phyloP scores from a whole-genome alignment of 1,284 basidiomycete genomes.

The Amylostereum areolatum region DNA sequence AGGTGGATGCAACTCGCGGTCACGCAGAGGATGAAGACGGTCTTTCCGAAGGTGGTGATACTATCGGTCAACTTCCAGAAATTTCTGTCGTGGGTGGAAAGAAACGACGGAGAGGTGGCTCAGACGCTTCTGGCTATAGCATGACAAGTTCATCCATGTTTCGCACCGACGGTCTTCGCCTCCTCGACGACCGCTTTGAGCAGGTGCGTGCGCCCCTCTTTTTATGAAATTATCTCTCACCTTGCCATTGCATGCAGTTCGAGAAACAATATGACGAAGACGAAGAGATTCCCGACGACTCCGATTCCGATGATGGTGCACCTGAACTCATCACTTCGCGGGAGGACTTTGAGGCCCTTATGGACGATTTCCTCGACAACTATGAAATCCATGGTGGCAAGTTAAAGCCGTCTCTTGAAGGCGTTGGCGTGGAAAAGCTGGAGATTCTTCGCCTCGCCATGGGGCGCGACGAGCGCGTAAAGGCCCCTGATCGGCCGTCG shows the following conservation, averaged over 20 bases:
- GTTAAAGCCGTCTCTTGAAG: constrained; percentile 69
- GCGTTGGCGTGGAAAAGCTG: constrained; percentile 72
- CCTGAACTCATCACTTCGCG: constrained; percentile 76
- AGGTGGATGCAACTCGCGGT: constrained; percentile 23
- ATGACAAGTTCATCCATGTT: constrained; percentile 98
- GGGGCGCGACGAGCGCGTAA: constrained; percentile 57
- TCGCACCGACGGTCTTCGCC: constrained; percentile 83
- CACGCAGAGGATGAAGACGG: constrained; percentile 43
- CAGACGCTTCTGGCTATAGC: constrained; percentile 86
- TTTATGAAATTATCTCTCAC: neutral
- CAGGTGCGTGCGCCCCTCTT: constrained; percentile 48
- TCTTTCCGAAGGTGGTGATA: constrained; percentile 77
- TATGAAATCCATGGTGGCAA: constrained; percentile 92
- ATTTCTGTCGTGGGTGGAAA: constrained; percentile 76
- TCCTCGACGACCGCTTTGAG: constrained; percentile 92
- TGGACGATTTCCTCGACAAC: constrained; percentile 92
- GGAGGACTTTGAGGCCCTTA: constrained; percentile 86
- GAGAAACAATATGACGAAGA: constrained; percentile 73
- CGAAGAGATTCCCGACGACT: constrained; percentile 45
- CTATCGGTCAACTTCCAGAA: constrained; percentile 63
- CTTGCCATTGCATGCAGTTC: constrained; percentile 37
- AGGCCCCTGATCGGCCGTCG: constrained; percentile 9
- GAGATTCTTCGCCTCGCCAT: constrained; percentile 75
- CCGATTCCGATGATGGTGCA: constrained; percentile 48
- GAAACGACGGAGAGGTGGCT: constrained; percentile 68